Percentiles rank a stretch among this genome's conserved stretches.
phyloP scores from a whole-genome alignment of 306 rosid genomes.

The Luffa acutangula region DNA sequence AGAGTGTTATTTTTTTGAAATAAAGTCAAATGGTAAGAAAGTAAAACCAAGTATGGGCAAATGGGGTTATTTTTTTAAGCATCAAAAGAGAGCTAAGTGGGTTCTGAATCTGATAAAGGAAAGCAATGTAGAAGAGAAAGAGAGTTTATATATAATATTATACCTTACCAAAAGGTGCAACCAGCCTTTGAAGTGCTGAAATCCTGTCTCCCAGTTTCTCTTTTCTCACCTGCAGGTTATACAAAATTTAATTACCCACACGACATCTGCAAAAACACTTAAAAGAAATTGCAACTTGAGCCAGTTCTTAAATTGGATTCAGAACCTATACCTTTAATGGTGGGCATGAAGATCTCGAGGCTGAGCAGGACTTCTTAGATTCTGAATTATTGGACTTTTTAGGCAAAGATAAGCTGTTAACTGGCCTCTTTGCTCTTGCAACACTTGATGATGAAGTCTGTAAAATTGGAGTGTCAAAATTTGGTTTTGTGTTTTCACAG shows the following conservation, averaged over 20 bases:
- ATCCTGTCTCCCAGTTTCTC: slow-evolving; percentile 54
- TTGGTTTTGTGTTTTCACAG: background rate
- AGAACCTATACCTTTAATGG: slow-evolving; percentile 23
- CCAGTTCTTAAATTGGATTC: background rate
- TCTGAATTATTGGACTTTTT: slow-evolving; percentile 17
- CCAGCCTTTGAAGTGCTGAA: slow-evolving; percentile 51
- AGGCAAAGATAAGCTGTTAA: slow-evolving; percentile 2
- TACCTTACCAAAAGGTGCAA: slow-evolving; percentile 78
- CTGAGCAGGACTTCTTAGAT: slow-evolving; percentile 23
- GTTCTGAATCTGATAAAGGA: slow-evolving; percentile 20
- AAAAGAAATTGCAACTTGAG: background rate
- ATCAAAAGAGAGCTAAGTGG: slow-evolving; percentile 8
- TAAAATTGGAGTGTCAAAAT: background rate
- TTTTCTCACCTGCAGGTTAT: slow-evolving; percentile 36
- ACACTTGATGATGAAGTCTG: slow-evolving; percentile 6
- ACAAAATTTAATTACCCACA: background rate
- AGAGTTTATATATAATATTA: background rate
- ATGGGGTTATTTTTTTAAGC: background rate
- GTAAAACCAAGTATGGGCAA: slow-evolving; percentile 10
- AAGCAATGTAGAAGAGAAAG: background rate
- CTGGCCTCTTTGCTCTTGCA: slow-evolving; percentile 16
- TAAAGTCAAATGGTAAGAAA: background rate
- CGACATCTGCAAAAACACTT: background rate
- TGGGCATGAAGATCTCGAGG: slow-evolving; percentile 23
- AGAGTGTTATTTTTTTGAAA: background rate